phyloP scores from a whole-genome alignment of 306 rosid species.

The Fragaria iinumae region DNA sequence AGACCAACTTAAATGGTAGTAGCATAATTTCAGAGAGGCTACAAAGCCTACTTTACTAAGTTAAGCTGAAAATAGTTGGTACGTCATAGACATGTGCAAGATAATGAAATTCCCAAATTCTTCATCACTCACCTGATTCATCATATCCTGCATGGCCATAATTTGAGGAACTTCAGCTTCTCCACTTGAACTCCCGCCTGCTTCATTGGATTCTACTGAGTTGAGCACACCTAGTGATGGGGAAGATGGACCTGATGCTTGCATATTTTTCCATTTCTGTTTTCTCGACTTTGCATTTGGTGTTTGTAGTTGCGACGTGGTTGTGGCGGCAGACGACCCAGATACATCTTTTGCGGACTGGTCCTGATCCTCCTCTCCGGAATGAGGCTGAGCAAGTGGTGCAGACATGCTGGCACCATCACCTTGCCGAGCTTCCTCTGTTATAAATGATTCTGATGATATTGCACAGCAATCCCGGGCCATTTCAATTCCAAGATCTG shows the following conservation, averaged over 20 bases:
- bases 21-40: neutral
- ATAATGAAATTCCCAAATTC: neutral
- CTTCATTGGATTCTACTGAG: slow-evolving; percentile 62
- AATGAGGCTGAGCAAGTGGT: slow-evolving; percentile 40
- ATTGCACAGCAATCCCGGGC: slow-evolving; percentile 71
- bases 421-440: slow-evolving; percentile 51
- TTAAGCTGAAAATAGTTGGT: neutral
- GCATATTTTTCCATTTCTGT: slow-evolving; percentile 73
- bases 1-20: neutral
- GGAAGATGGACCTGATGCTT: slow-evolving; percentile 53
- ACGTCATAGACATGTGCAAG: neutral
- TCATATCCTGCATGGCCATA: slow-evolving; percentile 68
- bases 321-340: slow-evolving; percentile 45
- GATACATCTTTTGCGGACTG: slow-evolving; percentile 49
- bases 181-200: slow-evolving; percentile 46
- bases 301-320: slow-evolving; percentile 38
- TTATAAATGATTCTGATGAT: slow-evolving; percentile 52
- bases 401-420: slow-evolving; percentile 42
- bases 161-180: slow-evolving; percentile 64
- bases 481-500: slow-evolving; percentile 96
- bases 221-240: slow-evolving; percentile 50
- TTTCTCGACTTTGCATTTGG: slow-evolving; percentile 69
- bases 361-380: slow-evolving; percentile 57
- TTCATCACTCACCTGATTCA: slow-evolving; percentile 68
- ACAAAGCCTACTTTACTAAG: neutral